Evolutionary conservation across 139 green algal genomes (phyloP), one percentile per base, ranked within the genome.

Genomic region (Closterium sp.): DNA sequence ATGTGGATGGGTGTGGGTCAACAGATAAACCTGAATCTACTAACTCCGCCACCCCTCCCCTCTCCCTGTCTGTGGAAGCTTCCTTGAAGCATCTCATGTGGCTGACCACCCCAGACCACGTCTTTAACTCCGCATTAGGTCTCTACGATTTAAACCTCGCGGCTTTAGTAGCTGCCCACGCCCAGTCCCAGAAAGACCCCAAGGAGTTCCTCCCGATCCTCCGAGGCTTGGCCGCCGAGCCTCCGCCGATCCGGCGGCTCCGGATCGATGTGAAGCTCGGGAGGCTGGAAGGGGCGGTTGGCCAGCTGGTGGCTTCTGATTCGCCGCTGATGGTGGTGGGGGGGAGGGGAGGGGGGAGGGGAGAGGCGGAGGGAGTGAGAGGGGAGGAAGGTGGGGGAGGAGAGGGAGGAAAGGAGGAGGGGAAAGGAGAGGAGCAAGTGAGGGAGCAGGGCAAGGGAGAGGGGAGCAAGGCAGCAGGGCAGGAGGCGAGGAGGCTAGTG

Each of bases 101-200:
- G 85, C 95, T 97, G 79, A 95, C 96, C 2, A 94, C 97, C 29
- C 94, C 96, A 4, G 96, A 98, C n/a, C 88, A 95, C 70, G 94
- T 99, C 85, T 99, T 98, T 95, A 85, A 94, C n/a, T 94, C 95
- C 0, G 97, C 98, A 0, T 95, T 99, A 38, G 97, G 96, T 7
- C 94, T 97, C 92, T 99, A 99, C 91, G 97, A 99, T 89, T 90
- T 99, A 87, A 94, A 96, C 42, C 91, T 99, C 85, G 98, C 98
- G 1, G 98, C 98, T 95, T 98, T 99, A 96, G 97, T 99, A 70
- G 96, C 90, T 13, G 11, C 87, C 24, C 88, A 91, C 17, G 62
- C 62, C 62, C 62, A 79, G 17, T 94, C 89, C 9, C 96, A 98
- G 93, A 96, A 96, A 79, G 98, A 99, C 95, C 98, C 98, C 3